Evolutionary conservation across 202 grass and related monocot species (phyloP).

Genomic region (Tripidium arundinaceum): DNA sequence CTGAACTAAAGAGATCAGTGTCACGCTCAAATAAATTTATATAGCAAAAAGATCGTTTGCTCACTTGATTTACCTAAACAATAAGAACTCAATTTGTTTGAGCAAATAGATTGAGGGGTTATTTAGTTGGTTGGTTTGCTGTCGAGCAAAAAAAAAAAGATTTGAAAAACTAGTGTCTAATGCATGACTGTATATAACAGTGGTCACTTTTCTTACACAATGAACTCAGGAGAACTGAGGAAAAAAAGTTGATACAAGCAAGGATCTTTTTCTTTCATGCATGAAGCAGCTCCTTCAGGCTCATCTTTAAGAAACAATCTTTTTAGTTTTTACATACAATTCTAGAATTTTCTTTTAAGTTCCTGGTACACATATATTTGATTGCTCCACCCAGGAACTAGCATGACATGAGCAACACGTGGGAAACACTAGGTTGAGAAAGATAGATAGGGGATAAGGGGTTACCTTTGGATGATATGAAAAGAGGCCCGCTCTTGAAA

Average conservation of each 20-base stretch:
- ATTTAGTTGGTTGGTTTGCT: constrained; percentile 18
- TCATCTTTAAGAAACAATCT: constrained; percentile 9
- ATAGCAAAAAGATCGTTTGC: neutral
- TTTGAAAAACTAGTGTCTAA: neutral
- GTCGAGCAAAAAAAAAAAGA: neutral
- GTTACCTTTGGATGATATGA: constrained; percentile 99
- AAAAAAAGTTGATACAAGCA: neutral
- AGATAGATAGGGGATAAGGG: neutral
- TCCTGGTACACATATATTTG: neutral
- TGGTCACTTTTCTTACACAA: neutral
- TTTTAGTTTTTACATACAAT: neutral
- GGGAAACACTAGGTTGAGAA: neutral
- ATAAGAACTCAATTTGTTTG: neutral
- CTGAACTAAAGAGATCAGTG: constrained; percentile 3
- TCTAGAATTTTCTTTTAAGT: neutral
- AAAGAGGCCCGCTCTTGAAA: constrained; percentile 96
- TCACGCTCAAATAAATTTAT: neutral
- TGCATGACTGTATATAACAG: neutral
- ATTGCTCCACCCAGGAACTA: neutral
- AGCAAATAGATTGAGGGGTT: neutral
- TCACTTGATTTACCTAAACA: neutral
- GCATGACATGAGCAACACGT: neutral
- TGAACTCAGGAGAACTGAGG: neutral
- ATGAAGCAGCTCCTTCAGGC: neutral
- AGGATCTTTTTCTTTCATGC: neutral